Evolutionary conservation across 345 rosid species (phyloP), one percentile per base, ranked within the genome.

Genomic region (Moringa oleifera): DNA sequence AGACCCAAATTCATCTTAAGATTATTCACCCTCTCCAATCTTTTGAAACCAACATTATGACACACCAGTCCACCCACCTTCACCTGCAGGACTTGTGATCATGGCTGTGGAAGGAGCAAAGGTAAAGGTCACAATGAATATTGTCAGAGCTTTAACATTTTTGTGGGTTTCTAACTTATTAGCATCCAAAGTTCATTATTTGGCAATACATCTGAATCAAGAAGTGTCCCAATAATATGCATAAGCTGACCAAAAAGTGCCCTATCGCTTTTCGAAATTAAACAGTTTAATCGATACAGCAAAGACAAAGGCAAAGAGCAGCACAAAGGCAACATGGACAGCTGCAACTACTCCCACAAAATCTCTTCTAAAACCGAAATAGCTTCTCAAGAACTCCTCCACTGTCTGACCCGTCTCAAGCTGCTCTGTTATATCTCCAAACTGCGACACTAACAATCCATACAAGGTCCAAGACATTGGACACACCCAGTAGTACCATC

Each of bases 401-500:
- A 25, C 60, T 8, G 65, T 61, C 25, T 57, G 47, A 2, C 71
- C 71, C 2, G 18, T 25, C 0, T 55, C 70, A 28, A 61, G 24
- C 23, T 16, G 25, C 24, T 68, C 47, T 16, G 64, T n/a, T 10
- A 65, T 7, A 25, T 79, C 86, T 60, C 79, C 79, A 20, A 58
- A 82, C 53, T 77, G 84, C 28, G 86, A 77, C 54, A 31, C 71
- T 58, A 70, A 22, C 62, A 82, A 31, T 41, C 86, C 86, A n/a
- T 82, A 74, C 58, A 77, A 9, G 33, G 86, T 77, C 83, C 81
- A 79, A 11, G 86, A 58, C 22, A 72, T 45, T 0, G 86, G 83
- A 23, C 83, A 71, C 2, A 49, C 24, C 86, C 86, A 79, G 67
- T 82, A 82, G 60, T 77, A 79, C 86, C 86, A 82, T 11, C 70